Evolutionary conservation across 768 basidiomycete genomes (phyloP), one percentile per base, ranked within the genome.

Genomic region (Grammothele lineata): DNA sequence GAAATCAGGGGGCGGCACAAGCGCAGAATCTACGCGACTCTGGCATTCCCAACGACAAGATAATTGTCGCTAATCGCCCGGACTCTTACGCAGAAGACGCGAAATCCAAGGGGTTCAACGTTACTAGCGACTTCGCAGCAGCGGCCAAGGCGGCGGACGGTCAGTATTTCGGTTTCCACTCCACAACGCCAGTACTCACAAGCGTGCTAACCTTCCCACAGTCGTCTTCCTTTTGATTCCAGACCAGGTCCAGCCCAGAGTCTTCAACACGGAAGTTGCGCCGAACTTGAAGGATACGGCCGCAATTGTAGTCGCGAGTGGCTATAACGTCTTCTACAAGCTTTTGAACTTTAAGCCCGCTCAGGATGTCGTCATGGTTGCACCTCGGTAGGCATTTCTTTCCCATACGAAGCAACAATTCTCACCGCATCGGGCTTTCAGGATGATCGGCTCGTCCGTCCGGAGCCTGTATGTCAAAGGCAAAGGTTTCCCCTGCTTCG

Each of bases 381-480:
- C 80, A 15, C 81, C 81, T 11, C 71, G 81, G 80, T 78, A 48
- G 21, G 51, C 39, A 18, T n/a, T n/a, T n/a, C n/a, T n/a, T n/a
- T n/a, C n/a, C n/a, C n/a, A n/a, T 6, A 19, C 41, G n/a, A n/a
- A n/a, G n/a, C n/a, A n/a, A 8, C 14, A 8, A 12, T 6, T 35
- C 12, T n/a, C n/a, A n/a, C n/a, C n/a, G n/a, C n/a, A n/a, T n/a
- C n/a, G n/a, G n/a, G n/a, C n/a, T 3, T 5, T 12, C 2, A 9
- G 80, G 33, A 83, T 83, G 81, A 83, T 83, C 47, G 81, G 81
- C 8, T 80, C 78, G 25, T 81, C 80, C 8, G 81, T 83, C 21
- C 73, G 81, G 5, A 78, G 78, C 19, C 62, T 83, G 24, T 82
- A 78, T 55, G 68, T 73, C 60, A 81, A 77, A 56, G 74, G 74